Conservation (phyloP, 257 asterid genomes). For the Solanum etuberosum region DNA sequence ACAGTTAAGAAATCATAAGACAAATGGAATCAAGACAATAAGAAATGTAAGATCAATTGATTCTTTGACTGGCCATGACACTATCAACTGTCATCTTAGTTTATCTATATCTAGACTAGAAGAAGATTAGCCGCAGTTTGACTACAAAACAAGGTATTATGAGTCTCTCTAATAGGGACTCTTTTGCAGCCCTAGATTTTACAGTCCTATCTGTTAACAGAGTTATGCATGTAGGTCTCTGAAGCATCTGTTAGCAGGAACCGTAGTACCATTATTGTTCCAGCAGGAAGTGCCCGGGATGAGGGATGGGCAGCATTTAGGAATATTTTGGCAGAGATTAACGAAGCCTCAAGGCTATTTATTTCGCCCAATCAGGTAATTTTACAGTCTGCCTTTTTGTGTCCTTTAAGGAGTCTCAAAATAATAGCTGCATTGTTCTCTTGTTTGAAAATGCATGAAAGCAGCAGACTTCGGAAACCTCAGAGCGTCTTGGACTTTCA, state of each 20-base stretch:
- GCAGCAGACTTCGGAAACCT: slow-evolving; percentile 56
- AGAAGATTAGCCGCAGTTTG: neutral
- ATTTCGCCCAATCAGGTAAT: slow-evolving; percentile 61
- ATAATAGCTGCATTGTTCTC: slow-evolving; percentile 9
- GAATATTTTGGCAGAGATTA: slow-evolving; percentile 81
- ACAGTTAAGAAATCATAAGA: neutral
- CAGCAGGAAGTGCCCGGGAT: slow-evolving; percentile 87
- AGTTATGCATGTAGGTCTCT: slow-evolving; percentile 55
- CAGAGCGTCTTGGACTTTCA: slow-evolving; percentile 78
- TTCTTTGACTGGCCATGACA: neutral
- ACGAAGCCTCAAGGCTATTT: slow-evolving; percentile 74
- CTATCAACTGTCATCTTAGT: neutral
- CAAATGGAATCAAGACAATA: neutral
- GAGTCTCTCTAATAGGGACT: neutral
- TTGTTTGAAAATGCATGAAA: slow-evolving; percentile 15
- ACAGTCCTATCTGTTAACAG: neutral
- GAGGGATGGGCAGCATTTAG: slow-evolving; percentile 97
- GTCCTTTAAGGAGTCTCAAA: slow-evolving; percentile 2
- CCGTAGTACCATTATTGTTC: slow-evolving; percentile 98
- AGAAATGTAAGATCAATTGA: neutral
- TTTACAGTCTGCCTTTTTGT: neutral
- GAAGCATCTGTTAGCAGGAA: slow-evolving; percentile 97
- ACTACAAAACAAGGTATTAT: neutral
- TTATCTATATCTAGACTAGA: neutral
- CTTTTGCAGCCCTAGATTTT: neutral